Percentiles rank a stretch among this genome's conserved stretches.
Conservation (phyloP, 129 eudicot species). For the Dittrichia graveolens region DNA sequence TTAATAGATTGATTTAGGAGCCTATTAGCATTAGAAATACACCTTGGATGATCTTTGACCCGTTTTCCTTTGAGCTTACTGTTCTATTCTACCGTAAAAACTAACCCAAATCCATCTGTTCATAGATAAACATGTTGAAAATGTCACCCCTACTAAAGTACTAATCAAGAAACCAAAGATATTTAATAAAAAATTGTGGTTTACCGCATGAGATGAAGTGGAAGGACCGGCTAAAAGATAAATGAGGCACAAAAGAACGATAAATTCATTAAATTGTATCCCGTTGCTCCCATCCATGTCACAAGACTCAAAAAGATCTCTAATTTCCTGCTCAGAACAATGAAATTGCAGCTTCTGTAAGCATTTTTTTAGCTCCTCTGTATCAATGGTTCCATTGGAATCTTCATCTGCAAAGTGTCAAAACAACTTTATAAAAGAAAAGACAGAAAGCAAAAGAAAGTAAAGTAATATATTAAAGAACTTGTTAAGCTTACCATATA, state of each 20-base stretch:
- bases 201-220: slow-evolving; percentile 41
- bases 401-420: slow-evolving; percentile 57
- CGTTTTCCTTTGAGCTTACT: background rate
- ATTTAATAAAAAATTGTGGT: background rate
- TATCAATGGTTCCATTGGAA: slow-evolving; percentile 60
- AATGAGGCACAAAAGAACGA: slow-evolving; percentile 62
- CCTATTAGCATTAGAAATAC: background rate
- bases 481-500: slow-evolving; percentile 45
- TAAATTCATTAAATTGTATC: slow-evolving; percentile 70
- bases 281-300: slow-evolving; percentile 58
- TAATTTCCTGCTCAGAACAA: slow-evolving; percentile 53
- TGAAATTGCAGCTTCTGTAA: slow-evolving; percentile 51
- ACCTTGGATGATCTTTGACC: background rate
- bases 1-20: background rate
- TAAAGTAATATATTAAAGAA: background rate
- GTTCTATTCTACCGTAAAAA: background rate
- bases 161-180: slow-evolving; percentile 20
- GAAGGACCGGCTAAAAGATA: slow-evolving; percentile 55
- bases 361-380: slow-evolving; percentile 65
- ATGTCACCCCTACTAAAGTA: background rate
- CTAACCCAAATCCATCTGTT: background rate
- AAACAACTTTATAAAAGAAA: background rate
- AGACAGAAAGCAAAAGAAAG: slow-evolving; percentile 10
- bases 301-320: slow-evolving; percentile 67
- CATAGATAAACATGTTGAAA: slow-evolving; percentile 10